Evolutionary conservation across 2,329 filamentous ascomycete genomes (phyloP).

Genomic region (Bisporella sp.): DNA sequence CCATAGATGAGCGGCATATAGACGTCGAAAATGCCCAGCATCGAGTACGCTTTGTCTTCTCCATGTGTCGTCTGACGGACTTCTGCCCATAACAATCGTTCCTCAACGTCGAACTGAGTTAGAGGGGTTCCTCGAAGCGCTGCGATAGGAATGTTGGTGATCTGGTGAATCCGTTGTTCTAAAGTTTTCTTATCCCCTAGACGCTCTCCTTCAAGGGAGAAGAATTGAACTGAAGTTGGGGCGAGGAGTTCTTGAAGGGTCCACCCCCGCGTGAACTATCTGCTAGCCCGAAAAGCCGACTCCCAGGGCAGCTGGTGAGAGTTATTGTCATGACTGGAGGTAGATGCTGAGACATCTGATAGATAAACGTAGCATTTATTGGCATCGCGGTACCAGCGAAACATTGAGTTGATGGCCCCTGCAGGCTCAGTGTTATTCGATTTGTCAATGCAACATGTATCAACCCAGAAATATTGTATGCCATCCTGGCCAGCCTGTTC

Average conservation of each 20-base stretch:
- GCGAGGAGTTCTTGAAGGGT: neutral
- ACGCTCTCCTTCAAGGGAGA: neutral
- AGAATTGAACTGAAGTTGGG: neutral
- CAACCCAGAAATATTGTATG: too few relatives aligned
- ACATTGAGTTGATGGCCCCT: too few relatives aligned
- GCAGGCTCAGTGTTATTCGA: too few relatives aligned
- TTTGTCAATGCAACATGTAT: too few relatives aligned
- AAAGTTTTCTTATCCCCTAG: neutral
- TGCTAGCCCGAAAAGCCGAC: neutral
- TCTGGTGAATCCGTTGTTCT: neutral
- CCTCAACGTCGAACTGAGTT: neutral
- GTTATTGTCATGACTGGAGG: too few relatives aligned
- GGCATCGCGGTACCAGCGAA: too few relatives aligned
- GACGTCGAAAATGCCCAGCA: neutral
- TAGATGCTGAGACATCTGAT: too few relatives aligned
- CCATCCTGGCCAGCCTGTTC: too few relatives aligned
- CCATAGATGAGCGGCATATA: too few relatives aligned
- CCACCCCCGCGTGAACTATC: too few relatives aligned
- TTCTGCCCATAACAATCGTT: too few relatives aligned
- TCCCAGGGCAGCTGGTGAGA: neutral
- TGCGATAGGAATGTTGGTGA: neutral
- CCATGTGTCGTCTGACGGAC: neutral
- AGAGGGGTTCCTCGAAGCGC: neutral
- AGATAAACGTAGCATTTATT: too few relatives aligned
- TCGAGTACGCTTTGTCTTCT: neutral